Conservation (phyloP, 768 basidiomycete genomes). For the Boletus fagicola region DNA sequence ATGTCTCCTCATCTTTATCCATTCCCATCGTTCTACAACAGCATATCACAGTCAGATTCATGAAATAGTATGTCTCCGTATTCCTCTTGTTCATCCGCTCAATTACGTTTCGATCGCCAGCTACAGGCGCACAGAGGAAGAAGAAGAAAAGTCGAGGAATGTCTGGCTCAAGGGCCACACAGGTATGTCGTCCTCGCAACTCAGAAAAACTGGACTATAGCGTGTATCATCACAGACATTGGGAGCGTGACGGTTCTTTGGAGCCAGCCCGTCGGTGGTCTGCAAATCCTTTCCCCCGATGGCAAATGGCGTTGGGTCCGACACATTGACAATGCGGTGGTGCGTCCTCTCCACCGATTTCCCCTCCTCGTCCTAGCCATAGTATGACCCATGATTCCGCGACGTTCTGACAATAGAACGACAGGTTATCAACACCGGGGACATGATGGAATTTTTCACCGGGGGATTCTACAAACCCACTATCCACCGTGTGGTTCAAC, state of each 20-base stretch:
- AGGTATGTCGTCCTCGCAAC: constrained; percentile 31
- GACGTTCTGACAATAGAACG: background rate
- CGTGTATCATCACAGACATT: constrained; percentile 50
- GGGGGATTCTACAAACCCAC: constrained; percentile 58
- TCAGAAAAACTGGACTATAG: background rate
- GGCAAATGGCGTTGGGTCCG: constrained; percentile 58
- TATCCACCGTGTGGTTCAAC: constrained; percentile 60
- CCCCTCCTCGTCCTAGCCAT: background rate
- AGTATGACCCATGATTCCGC: background rate
- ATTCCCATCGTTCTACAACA: background rate
- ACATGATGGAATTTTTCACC: constrained; percentile 55
- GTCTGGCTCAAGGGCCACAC: constrained; percentile 62
- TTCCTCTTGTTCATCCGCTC: background rate
- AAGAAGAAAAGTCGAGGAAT: constrained; percentile 48
- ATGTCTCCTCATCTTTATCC: constrained; percentile 1
- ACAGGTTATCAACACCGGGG: constrained; percentile 60
- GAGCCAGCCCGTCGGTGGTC: constrained; percentile 56
- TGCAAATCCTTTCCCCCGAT: constrained; percentile 53
- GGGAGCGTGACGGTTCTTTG: constrained; percentile 56
- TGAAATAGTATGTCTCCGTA: constrained; percentile 53
- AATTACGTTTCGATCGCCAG: constrained; percentile 23
- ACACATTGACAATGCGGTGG: constrained; percentile 56
- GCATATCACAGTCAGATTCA: constrained; percentile 46
- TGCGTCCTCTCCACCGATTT: constrained; percentile 20
- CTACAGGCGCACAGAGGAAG: constrained; percentile 48